Evolutionary conservation across 1,284 basidiomycete species (phyloP).

Genomic region (Cutaneotrichosporon mucoides): DNA sequence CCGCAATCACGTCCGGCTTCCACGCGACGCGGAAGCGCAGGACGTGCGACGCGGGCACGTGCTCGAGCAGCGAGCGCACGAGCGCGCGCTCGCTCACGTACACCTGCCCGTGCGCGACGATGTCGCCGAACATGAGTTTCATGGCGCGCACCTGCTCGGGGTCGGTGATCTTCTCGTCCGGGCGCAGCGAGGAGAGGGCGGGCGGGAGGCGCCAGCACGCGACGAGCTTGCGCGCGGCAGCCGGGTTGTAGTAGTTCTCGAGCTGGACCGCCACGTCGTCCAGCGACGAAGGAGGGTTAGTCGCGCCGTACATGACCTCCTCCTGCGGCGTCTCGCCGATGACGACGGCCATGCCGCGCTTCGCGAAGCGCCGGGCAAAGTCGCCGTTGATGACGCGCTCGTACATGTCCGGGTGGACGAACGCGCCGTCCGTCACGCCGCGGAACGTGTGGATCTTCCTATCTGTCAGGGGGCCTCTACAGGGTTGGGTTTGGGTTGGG

Average conservation of each 20-base stretch:
- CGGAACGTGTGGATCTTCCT: constrained; percentile 29
- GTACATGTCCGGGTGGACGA: constrained; percentile 20
- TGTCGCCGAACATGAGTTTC: constrained; percentile 20
- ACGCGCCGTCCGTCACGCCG: constrained; percentile 25
- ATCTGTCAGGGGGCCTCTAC: background rate
- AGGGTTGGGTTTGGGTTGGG: no score
- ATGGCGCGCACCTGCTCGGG: constrained; percentile 6
- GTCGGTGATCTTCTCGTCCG: constrained; percentile 1
- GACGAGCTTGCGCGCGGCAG: constrained; percentile 15
- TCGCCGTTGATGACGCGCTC: constrained; percentile 15
- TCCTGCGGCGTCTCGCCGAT: constrained; percentile 28
- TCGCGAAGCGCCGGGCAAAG: constrained; percentile 19
- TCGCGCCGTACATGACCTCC: constrained; percentile 25
- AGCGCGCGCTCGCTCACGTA: constrained; percentile 21
- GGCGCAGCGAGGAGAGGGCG: background rate
- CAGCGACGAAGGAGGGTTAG: constrained; percentile 20
- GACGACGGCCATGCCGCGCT: constrained; percentile 22
- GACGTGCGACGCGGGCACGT: constrained; percentile 16
- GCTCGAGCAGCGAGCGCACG: constrained; percentile 16
- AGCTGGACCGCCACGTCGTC: constrained; percentile 20
- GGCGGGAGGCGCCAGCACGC: constrained; percentile 4
- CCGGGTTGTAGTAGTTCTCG: constrained; percentile 24
- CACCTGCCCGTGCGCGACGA: constrained; percentile 26
- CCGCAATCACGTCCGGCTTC: constrained; percentile 3
- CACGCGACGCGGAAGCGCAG: constrained; percentile 24